Base-by-base conservation (phyloP, 495 filamentous ascomycete genomes). In the Paragyromitra xinjiangensis region DNA sequence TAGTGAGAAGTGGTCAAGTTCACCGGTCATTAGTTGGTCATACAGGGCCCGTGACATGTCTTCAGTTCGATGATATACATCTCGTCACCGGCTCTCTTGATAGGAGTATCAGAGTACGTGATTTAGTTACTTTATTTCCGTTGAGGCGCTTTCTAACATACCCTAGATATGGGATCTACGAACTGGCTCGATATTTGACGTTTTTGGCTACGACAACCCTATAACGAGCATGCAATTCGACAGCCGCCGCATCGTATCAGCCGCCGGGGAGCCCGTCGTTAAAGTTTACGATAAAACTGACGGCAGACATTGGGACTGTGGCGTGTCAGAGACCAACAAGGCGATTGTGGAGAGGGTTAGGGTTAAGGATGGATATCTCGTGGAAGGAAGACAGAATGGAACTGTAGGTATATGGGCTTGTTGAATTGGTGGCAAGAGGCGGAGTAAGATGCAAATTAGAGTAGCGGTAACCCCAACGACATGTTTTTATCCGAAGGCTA, bases 181-280 rank as follows among this genome's bases (percentile, higher is more conserved):
- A 51, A 99, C 92, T 14, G 95, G 95, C 50, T 94, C 94, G 14
- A 98, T 99, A 78, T 93, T 91, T 82, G 95, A 99, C 82, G 96
- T 94, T 40, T 99, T 92, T 81, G 95, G 95, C 55, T 99, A 98
- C 83, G 94, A 98, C 82, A 87, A 93, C 81, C 91, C 95, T 0
- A 88, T 99, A 75, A 97, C 93, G 29, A 94, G 92, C 86, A 98
- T 98, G 95, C 95, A 95, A 91, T 99, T 99, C 81, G 95, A 99
- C 83, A 86, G 87, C 12, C 90, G 94, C 37, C 90, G 95, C 53
- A 99, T 99, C 75, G 94, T 95, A 7, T 89, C 93, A 56, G 94
- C 95, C 3, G 94, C 93, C 0, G 92, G 94, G 59, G 95, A 98
- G 83, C 91, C 91, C 79, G 93, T 98, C 37, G 93, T 94, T 75